Conservation (phyloP, 2,329 filamentous ascomycete genomes). For the Fusarium graminum region DNA sequence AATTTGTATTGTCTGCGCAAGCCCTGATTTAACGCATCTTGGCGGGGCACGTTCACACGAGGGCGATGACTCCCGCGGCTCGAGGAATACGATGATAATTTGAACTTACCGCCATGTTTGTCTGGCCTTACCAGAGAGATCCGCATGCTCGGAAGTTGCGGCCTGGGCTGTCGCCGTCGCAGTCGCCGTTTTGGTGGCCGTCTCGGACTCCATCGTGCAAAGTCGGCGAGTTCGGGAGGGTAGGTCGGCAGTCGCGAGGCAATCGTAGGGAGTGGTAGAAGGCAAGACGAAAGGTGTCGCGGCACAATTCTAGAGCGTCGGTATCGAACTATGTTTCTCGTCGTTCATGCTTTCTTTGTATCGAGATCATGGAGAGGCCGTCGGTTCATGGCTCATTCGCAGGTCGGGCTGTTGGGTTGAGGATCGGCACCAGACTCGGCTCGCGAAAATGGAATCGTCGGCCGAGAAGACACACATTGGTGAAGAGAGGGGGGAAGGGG, state of each 20-base stretch:
- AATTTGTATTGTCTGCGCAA: slow-evolving; percentile 23
- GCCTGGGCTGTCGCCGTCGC: slow-evolving; percentile 27
- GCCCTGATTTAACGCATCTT: slow-evolving; percentile 14
- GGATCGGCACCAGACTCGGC: slow-evolving; percentile 51
- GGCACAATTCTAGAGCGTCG: slow-evolving; percentile 39
- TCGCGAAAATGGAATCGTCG: slow-evolving; percentile 54
- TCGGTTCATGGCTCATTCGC: slow-evolving; percentile 54
- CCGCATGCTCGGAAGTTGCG: slow-evolving; percentile 37
- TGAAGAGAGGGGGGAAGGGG: slow-evolving; percentile 40
- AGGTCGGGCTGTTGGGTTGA: slow-evolving; percentile 43
- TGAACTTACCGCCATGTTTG: slow-evolving; percentile 57
- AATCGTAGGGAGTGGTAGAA: slow-evolving; percentile 13
- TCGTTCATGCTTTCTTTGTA: slow-evolving; percentile 54
- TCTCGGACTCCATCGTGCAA: slow-evolving; percentile 43
- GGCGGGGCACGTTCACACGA: slow-evolving; percentile 17
- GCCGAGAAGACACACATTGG: slow-evolving; percentile 56
- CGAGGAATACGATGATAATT: slow-evolving; percentile 13
- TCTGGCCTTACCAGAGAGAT: slow-evolving; percentile 51
- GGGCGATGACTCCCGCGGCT: not conserved
- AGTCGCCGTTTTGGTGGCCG: slow-evolving; percentile 21
- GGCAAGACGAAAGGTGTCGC: slow-evolving; percentile 33
- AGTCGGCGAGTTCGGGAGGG: slow-evolving; percentile 29
- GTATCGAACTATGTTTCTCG: slow-evolving; percentile 47
- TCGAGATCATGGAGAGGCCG: slow-evolving; percentile 48
- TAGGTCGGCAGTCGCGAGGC: slow-evolving; percentile 11